Base-by-base conservation (phyloP, 345 rosid genomes). In the Heritiera fomes region DNA sequence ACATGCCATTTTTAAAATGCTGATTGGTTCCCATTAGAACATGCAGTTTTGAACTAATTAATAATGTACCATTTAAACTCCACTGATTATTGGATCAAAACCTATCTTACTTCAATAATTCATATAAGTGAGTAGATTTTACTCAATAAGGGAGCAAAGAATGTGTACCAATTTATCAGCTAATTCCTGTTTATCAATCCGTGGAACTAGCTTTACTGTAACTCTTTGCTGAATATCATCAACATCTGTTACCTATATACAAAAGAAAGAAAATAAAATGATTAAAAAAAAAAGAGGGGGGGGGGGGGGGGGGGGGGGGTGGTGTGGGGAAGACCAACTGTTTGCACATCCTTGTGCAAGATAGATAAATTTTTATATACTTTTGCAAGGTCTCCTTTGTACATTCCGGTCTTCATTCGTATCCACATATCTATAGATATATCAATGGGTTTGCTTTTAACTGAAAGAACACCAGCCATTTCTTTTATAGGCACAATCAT, bases 401-500 rank as follows among this genome's bases (percentile, higher is more conserved):
- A 93, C 8, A 80, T 88, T 74, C 97, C 97, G 2, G 87, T 88
- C 89, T 94, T 94, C 96, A 93, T 91, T 84, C 96, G 86, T 78
- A 94, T 94, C 97, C 98, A 92, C 3, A 93, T 91, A 79, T 91
- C 97, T 78, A 93, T 89, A 71, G 97, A 84, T 79, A 94, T 86
- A 85, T 94, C 98, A 86, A 91, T 84, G 73, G 87, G 87, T 84
- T 91, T 94, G 86, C 94, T 90, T 85, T 93, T 95, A 78, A 93
- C 98, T 38, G 98, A 89, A 32, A 94, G 97, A n/a, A 94, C 98
- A 84, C 91, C 98, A 8, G 97, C 88, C 98, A 94, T 94, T 87
- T 94, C 98, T 84, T 87, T 91, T 59, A 94, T 92, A 5, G 97
- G 98, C 55, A 93, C 98, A 73, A 94, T 95, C 89, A 81, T 88